A percentile compares a stretch with the other conserved stretches of the same genome.
Conservation (phyloP, 2,329 filamentous ascomycete species). For the Daldinia sp. region DNA sequence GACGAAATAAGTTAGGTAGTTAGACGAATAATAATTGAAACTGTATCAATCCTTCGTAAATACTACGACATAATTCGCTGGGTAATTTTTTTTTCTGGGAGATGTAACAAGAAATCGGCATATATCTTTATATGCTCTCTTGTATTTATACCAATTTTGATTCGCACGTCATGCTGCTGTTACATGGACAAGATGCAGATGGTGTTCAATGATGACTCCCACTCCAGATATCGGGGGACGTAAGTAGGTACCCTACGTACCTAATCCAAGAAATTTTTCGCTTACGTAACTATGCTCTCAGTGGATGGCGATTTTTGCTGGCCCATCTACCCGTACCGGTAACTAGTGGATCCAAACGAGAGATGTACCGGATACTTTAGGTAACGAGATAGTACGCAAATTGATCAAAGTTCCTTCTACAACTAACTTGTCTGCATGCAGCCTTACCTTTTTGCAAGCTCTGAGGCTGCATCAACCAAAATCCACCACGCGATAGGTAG, state of each 20-base stretch:
- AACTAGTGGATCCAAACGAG: not conserved
- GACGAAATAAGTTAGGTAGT: not conserved
- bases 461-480: conserved; percentile 42
- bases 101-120: conserved; percentile 5
- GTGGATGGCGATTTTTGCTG: not conserved
- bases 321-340: not conserved
- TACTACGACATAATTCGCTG: conserved; percentile 2
- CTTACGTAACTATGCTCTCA: conserved; percentile 6
- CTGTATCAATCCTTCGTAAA: conserved; percentile 3
- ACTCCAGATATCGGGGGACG: conserved; percentile 18
- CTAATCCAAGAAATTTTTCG: conserved; percentile 1
- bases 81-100: conserved; percentile 5
- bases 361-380: not conserved
- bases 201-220: conserved; percentile 30
- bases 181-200: conserved; percentile 9
- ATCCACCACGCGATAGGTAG: conserved; percentile 47
- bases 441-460: conserved; percentile 38
- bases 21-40: conserved; percentile 12
- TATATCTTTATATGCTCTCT: conserved; percentile 4
- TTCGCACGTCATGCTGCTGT: conserved; percentile 27
- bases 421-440: conserved; percentile 33
- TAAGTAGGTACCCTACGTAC: conserved; percentile 2
- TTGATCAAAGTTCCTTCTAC: conserved; percentile 20
- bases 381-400: too few species aligned
- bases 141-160: conserved; percentile 11